Base-by-base conservation (phyloP, 148 eudicot species). In the Amaranthus cruentus region DNA sequence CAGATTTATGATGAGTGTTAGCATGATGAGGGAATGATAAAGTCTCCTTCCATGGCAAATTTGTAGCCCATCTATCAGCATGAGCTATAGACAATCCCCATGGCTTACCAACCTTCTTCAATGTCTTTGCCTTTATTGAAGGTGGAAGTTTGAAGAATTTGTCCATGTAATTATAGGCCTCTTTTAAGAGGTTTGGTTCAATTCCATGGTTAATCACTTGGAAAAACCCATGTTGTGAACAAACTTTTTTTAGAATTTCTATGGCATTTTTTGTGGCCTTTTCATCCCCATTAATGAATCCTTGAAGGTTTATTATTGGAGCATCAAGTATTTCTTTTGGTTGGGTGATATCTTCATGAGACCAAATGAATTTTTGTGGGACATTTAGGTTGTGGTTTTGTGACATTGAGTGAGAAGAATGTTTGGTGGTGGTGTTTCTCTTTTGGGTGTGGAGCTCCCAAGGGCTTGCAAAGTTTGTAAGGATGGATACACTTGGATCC, bases 11-110 rank as follows among this genome's bases (percentile, higher is more conserved):
- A 9, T 73, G 6, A 47, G 61, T 71, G 13, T 59, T 69, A 5
- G 70, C 82, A 43, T 76, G 66, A 52, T 74, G 82, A 6, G 76
- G 65, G 28, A 87, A 85, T 6, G 90, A 78, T 0, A 87, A 62
- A 0, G 78, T 84, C 77, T 87, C 90, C 68, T 87, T 84, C 87
- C 90, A 87, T 18, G 87, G 90, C 46, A 84, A 72, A 6, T 77
- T 84, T 6, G 71, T 9, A 1, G 83, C n/a, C 18, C 74, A 87
- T 3, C 90, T 74, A 11, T 81, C 84, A 0, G 84, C 54, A 83
- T 87, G 90, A 42, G 90, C 88, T 4, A 63, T 12, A 0, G 83
- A 62, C 7, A 78, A 81, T 0, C 87, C 87, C 76, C 76, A 81
- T 7, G 77, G 9, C 2, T 65, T 51, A 0, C 83, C 90, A 0